phyloP scores from a whole-genome alignment of 2,329 filamentous ascomycete species.

The Pseudogymnoascus sp. region DNA sequence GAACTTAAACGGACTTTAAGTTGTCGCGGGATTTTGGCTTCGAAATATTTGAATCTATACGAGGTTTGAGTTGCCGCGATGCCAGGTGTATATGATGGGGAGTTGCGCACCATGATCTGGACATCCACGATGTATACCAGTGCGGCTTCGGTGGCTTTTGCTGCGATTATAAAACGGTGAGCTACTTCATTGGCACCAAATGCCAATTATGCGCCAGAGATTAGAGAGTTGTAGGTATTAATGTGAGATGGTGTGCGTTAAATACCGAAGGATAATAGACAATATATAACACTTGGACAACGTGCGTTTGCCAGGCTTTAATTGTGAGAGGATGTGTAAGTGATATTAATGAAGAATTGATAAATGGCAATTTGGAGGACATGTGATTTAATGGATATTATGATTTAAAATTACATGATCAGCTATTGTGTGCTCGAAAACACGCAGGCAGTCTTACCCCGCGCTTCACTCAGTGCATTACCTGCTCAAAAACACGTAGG shows the following conservation, averaged over 20 bases:
- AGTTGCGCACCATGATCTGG: background rate
- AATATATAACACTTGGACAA: background rate
- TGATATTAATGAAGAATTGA: background rate
- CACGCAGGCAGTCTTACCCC: background rate
- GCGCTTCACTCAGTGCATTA: too few species aligned
- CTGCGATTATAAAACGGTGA: background rate
- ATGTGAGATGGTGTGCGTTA: background rate
- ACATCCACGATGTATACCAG: background rate
- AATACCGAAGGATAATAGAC: background rate
- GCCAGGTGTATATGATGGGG: background rate
- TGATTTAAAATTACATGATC: slow-evolving; percentile 1
- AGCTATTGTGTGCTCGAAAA: background rate
- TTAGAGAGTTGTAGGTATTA: background rate
- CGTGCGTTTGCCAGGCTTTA: background rate
- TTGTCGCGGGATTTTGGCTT: background rate
- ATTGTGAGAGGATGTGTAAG: background rate
- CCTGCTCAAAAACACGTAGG: background rate
- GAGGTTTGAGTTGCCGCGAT: background rate
- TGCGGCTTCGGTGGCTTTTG: background rate
- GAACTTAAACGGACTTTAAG: background rate
- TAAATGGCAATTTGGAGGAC: background rate
- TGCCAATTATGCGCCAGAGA: background rate
- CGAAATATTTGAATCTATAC: background rate
- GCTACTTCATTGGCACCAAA: background rate
- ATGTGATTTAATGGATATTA: background rate